Evolutionary conservation across 2,329 filamentous ascomycete species (phyloP), one percentile per base, ranked within the genome.

Genomic region (Nigrospora osmanthi): DNA sequence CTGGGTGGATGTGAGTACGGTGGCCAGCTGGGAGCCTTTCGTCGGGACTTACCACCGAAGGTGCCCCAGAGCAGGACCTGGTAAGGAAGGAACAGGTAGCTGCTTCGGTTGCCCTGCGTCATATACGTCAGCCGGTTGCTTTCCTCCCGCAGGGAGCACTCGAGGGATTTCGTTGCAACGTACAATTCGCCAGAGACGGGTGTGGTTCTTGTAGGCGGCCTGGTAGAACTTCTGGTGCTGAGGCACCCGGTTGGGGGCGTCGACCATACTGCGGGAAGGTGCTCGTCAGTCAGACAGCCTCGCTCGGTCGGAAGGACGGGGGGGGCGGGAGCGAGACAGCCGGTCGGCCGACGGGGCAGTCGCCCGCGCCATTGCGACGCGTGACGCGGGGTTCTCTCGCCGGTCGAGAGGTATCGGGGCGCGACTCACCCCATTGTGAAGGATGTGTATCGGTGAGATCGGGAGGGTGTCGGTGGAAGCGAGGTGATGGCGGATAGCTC

Each of bases 121-220:
- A 57, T 52, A 55, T 55, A 51, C 23, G 49, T 63, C 46, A 63
- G 52, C 47, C 35, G 43, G 37, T 30, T 35, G 31, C 35, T 45
- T n/a, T 34, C 13, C 15, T n/a, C 39, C 23, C 28, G 16, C 16
- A 6, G n/a, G n/a, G 34, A 13, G n/a, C 32, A 13, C 49, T 46
- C 40, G 34, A 34, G 16, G 41, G 42, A 32, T 49, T 49, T 50
- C 46, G 46, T 43, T 30, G 46, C 35, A 36, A 75, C 83, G 65
- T 76, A 90, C 86, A 69, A 89, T 89, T 68, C 78, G 73, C 86
- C 87, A 90, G 64, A 87, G 68, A 59, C 87, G 81, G 55, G 81
- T 72, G 65, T 83, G 78, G 52, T 72, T 68, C 59, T 78, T 80
- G 67, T 85, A 85, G 57, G 87, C 82, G 54, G 76, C 71, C 72